Percentiles rank a stretch among this genome's conserved stretches.
These are phyloP conservation scores for Monosporascus sp. DNA, from an alignment of 2,329 filamentous ascomycete species.

Conservation along the genomic window DNA sequence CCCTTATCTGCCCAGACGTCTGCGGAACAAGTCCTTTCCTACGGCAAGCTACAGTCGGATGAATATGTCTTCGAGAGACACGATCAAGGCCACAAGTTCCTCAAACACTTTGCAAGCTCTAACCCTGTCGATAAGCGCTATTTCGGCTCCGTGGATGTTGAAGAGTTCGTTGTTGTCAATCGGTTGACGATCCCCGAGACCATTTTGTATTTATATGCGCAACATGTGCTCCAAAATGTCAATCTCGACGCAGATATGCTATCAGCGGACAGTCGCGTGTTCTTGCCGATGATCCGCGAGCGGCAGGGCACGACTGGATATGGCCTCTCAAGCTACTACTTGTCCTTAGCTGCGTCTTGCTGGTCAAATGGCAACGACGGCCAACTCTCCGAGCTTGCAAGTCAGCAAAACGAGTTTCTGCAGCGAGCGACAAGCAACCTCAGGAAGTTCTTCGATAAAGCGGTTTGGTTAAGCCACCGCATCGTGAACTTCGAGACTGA, in stretches of 20 bases:
- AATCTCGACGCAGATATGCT: conserved; percentile 21
- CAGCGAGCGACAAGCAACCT: background rate
- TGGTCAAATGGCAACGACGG: background rate
- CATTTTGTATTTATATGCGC: conserved; percentile 22
- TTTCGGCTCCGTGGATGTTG: conserved; percentile 13
- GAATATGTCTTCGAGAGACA: conserved; percentile 30
- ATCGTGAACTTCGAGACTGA: background rate
- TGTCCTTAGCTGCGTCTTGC: background rate
- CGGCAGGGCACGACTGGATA: background rate
- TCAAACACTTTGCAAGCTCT: conserved; percentile 24
- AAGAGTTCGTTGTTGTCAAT: conserved; percentile 21
- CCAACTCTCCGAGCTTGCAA: background rate
- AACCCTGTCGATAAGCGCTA: conserved; percentile 25
- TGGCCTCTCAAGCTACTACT: background rate
- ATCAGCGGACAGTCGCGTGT: background rate
- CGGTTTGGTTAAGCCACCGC: background rate
- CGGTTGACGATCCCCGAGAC: conserved; percentile 17
- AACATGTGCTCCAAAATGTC: conserved; percentile 23
- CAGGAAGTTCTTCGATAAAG: background rate
- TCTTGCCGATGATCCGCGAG: background rate
- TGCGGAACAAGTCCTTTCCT: conserved; percentile 29
- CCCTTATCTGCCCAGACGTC: conserved; percentile 20
- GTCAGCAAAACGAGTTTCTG: background rate
- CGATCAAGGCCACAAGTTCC: conserved; percentile 25
- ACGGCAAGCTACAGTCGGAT: conserved; percentile 29